Evolutionary conservation across 1,284 basidiomycete genomes (phyloP).

Genomic region (Cryptococcus hybrid): DNA sequence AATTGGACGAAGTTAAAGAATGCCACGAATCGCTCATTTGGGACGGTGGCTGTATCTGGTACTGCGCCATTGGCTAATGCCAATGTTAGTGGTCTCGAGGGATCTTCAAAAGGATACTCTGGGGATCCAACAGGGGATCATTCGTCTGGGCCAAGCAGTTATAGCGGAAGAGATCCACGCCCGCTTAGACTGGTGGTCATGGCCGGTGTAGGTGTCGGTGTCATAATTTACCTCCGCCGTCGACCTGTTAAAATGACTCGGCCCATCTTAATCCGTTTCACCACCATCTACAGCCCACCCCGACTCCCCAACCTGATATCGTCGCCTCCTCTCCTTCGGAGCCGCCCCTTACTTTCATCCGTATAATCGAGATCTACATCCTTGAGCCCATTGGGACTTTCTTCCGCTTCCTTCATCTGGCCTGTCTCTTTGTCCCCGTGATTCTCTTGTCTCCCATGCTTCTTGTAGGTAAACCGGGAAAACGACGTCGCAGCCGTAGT

Average conservation of each 20-base stretch:
- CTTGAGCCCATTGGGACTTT: conserved; percentile 86
- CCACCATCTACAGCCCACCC: conserved; percentile 4
- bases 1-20: conserved; percentile 21
- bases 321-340: conserved; percentile 25
- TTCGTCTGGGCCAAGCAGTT: neutral
- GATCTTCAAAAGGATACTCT: conserved; percentile 1
- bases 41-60: conserved; percentile 25
- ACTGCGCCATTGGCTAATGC: conserved; percentile 19
- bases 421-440: conserved; percentile 82
- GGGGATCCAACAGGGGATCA: neutral
- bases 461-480: conserved; percentile 63
- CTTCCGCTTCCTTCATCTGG: conserved; percentile 78
- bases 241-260: conserved; percentile 29
- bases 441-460: conserved; percentile 82
- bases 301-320: conserved; percentile 3
- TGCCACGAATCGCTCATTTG: conserved; percentile 27
- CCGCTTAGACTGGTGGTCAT: conserved; percentile 25
- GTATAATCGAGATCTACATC: conserved; percentile 52
- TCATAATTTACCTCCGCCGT: conserved; percentile 22
- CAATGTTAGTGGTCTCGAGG: conserved; percentile 4
- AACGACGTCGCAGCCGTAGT: conserved; percentile 14
- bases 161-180: conserved; percentile 8
- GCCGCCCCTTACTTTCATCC: conserved; percentile 14
- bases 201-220: conserved; percentile 25
- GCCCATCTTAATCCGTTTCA: too few species aligned